Conservation (phyloP, 176 grass and related monocot genomes). For the Carex parvula region DNA sequence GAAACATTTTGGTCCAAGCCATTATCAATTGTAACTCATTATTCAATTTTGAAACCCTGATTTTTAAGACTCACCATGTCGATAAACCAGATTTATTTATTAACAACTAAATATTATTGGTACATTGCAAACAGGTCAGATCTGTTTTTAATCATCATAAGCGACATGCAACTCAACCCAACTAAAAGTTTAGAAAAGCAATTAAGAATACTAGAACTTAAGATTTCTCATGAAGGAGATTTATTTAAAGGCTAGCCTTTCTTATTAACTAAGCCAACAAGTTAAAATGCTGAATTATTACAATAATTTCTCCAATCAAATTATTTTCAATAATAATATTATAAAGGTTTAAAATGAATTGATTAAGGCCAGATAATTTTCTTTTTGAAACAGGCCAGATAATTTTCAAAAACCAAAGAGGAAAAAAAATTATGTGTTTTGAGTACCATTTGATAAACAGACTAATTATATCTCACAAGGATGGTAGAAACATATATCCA, state of each 20-base stretch:
- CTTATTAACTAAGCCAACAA: neutral
- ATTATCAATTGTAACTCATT: neutral
- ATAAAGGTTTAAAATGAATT: neutral
- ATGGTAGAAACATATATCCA: neutral
- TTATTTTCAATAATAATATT: neutral
- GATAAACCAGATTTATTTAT: neutral
- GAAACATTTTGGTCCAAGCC: neutral
- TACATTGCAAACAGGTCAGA: neutral
- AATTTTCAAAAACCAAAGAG: neutral
- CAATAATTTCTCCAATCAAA: neutral
- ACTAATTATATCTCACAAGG: neutral
- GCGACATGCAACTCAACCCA: neutral
- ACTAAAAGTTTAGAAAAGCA: neutral
- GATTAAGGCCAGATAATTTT: neutral
- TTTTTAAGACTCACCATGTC: neutral
- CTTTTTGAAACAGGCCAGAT: neutral
- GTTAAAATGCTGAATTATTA: neutral
- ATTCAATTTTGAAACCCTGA: slow-evolving; percentile 1
- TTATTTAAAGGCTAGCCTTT: neutral
- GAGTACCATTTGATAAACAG: neutral
- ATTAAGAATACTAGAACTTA: neutral
- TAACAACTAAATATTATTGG: neutral
- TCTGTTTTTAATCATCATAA: slow-evolving; percentile 9
- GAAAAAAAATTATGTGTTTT: neutral
- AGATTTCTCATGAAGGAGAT: neutral